Base-by-base conservation (phyloP, 2,329 filamentous ascomycete genomes). In the Trichoderma koningii region DNA sequence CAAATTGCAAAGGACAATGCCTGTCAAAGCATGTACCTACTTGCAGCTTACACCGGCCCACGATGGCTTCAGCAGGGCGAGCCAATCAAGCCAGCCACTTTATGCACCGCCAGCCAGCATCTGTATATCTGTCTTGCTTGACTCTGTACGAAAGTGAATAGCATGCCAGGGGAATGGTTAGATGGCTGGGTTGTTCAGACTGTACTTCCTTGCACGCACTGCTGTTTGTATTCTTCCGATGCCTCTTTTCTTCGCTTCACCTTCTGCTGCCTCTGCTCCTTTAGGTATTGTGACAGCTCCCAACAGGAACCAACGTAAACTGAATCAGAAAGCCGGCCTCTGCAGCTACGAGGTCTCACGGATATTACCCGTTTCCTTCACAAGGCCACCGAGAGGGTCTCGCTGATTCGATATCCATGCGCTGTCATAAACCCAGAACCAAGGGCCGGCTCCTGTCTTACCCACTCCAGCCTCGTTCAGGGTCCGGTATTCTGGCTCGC, bases 381-480 rank as follows among this genome's bases (percentile, higher is more conserved):
- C 12, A 14, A 38, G 34, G 34, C 34, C 34, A 38, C 34, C 2
- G 10, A 38, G 9, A 38, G 34, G 50, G 59, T 19, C 59, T 53
- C 41, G 21, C 59, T 63, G 59, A 63, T 63, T 63, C 3, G 59
- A 50, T 9, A 45, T 45, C 26, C 30, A 61, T 62, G 30, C 50
- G 26, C 38, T 63, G 59, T 55, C 59, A 63, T 63, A 34, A 63
- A 50, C 41, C 57, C 41, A 63, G 48, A 19, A 26, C 47, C 26
- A 12, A 47, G 59, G 41, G 41, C 21, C 42, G 26, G 28, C 26
- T 41, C 30, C 19, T 6, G 4, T 44, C n/a, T 50, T 52, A 42
- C 42, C 57, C 57, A 61, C 57, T 19, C 19, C 59, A 63, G 59
- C 59, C 59, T 63, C 50, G 41, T 51, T 44, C 57, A 61, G 57